Evolutionary conservation across 1,139 yeast species (phyloP), one percentile per base, ranked within the genome.

Genomic region (Yamadazyma atlantica): DNA sequence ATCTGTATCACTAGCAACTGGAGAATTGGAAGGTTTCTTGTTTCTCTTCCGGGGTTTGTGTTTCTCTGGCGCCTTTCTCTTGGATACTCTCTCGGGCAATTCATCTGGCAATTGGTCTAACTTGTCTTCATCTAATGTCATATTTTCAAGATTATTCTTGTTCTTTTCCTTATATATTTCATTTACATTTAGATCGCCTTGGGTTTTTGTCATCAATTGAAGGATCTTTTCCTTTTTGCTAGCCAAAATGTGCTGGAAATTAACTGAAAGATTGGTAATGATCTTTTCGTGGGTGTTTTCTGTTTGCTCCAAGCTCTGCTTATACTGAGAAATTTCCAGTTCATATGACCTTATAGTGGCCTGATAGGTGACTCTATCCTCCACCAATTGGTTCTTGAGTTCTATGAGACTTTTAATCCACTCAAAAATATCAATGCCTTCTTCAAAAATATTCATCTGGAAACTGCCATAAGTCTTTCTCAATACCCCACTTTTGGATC

Each of bases 211-310:
- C 17, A 29, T 35, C 19, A 70, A 50, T 39, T 66, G 57, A 51
- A 67, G 57, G 8, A 70, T 70, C 42, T 48, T 55, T 36, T 57
- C 59, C 45, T 69, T 67, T 45, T 71, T 71, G 18, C 64, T 43
- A 38, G 62, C 59, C 33, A 71, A 50, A 4, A 66, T 59, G 36
- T 57, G 64, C 42, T 62, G 63, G 37, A 68, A 68, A 44, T 67
- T 65, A 39, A 51, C 55, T 41, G 67, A 66, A 24, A 69, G 38
- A 46, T 71, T 75, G 2, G 49, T 41, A 2, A 64, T 44, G 3
- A 70, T 60, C 13, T 29, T 28, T 12, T 55, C 41, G 41, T 62
- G 61, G 32, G 68, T 67, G 3, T 27, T 22, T 2, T 18, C 23
- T 2, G 33, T 29, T 4, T 45, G 41, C 4, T 29, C 30, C 6